phyloP scores from a whole-genome alignment of 2,329 filamentous ascomycete genomes.

The Microcyclospora tardicrescens region DNA sequence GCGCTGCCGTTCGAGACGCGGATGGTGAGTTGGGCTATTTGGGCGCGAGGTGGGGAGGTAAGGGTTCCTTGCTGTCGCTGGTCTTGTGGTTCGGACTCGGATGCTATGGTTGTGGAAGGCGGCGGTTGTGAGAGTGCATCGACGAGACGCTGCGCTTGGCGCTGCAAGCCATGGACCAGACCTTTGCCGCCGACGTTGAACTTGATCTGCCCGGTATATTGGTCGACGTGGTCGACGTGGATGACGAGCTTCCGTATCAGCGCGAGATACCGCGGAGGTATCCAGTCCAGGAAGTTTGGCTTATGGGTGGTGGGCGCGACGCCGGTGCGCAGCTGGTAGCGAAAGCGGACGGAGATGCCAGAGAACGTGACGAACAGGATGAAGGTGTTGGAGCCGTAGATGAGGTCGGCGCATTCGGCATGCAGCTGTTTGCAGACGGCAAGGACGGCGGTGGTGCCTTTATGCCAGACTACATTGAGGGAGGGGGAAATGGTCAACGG shows the following conservation, averaged over 20 bases:
- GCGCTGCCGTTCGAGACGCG: conserved; percentile 21
- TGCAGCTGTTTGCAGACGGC: conserved; percentile 29
- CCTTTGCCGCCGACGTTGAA: conserved; percentile 36
- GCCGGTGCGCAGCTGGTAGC: conserved; percentile 29
- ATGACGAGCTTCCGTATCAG: conserved; percentile 31
- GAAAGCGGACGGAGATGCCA: conserved; percentile 31
- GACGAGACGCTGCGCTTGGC: conserved; percentile 30
- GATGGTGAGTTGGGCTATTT: conserved; percentile 4
- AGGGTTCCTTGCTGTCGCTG: not conserved
- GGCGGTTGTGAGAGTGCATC: conserved; percentile 18
- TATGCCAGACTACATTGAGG: conserved; percentile 28
- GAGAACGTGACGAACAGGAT: conserved; percentile 33
- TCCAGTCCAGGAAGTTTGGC: conserved; percentile 29
- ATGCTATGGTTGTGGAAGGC: not conserved
- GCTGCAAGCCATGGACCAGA: conserved; percentile 29
- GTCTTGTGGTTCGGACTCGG: not conserved
- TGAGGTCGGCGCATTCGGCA: conserved; percentile 30
- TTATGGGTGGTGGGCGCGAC: conserved; percentile 28
- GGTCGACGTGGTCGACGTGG: conserved; percentile 35
- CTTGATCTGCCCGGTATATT: conserved; percentile 39
- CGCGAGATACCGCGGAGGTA: conserved; percentile 29
- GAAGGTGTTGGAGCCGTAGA: conserved; percentile 37
- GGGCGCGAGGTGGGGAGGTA: not conserved
- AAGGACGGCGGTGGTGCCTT: conserved; percentile 29
- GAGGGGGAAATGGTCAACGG: conserved; percentile 1